These are phyloP conservation scores for Pseudogymnoascus sp. DNA, from an alignment of 2,329 filamentous ascomycete genomes.

Conservation along the genomic window DNA sequence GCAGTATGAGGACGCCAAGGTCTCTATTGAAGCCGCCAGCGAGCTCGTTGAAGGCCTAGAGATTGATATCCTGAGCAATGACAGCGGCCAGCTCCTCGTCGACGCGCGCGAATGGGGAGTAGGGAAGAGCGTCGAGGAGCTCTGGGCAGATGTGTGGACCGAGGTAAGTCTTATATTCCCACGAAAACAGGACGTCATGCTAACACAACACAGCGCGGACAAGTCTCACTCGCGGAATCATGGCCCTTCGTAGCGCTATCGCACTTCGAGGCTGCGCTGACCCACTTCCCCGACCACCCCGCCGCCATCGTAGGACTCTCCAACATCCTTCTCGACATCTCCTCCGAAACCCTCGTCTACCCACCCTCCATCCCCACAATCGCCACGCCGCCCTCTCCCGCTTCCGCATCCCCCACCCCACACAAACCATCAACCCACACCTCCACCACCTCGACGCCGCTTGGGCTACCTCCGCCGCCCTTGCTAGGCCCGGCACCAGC, in stretches of 20 bases:
- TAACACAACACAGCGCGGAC: constrained; percentile 28
- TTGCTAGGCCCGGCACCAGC: constrained; percentile 10
- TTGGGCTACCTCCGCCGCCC: neutral
- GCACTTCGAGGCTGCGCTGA: constrained; percentile 75
- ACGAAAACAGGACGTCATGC: constrained; percentile 14
- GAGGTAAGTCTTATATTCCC: constrained; percentile 51
- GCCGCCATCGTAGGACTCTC: constrained; percentile 74
- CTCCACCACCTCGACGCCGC: neutral
- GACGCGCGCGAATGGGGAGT: constrained; percentile 67
- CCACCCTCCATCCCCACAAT: constrained; percentile 38
- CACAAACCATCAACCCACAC: neutral
- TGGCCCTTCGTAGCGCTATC: constrained; percentile 60
- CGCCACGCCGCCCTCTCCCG: constrained; percentile 17
- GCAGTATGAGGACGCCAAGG: constrained; percentile 71
- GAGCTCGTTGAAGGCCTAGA: constrained; percentile 69
- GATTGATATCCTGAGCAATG: constrained; percentile 53
- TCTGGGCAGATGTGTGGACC: constrained; percentile 76
- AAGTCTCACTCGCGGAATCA: constrained; percentile 23
- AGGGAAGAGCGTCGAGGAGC: constrained; percentile 71
- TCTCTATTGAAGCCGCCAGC: constrained; percentile 72
- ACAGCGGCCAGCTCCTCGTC: constrained; percentile 54
- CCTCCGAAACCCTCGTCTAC: constrained; percentile 60
- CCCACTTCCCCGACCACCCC: constrained; percentile 72
- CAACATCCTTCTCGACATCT: constrained; percentile 79
- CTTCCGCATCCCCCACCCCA: constrained; percentile 19